These are phyloP conservation scores for Nothophytophthora sp. DNA, from an alignment of 352 stramenopile genomes.

Conservation along the genomic window DNA sequence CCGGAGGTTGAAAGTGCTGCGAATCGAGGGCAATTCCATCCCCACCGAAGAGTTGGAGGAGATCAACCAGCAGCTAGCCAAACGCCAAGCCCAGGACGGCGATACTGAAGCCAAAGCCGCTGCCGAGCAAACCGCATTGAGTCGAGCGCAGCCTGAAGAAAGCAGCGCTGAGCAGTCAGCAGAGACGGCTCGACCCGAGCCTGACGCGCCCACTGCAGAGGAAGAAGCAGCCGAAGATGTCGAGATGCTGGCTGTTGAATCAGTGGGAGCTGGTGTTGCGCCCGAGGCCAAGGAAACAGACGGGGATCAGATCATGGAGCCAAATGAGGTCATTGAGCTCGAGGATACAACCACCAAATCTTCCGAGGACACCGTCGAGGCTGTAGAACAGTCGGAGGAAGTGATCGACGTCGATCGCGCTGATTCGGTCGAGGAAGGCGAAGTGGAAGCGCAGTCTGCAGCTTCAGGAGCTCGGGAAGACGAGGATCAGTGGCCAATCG, in stretches of 20 bases:
- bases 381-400: slow-evolving; percentile 6
- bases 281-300: no score
- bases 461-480: background rate
- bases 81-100: background rate
- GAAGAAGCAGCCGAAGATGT: no score
- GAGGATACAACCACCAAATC: background rate
- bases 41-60: slow-evolving; percentile 12
- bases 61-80: slow-evolving; percentile 20
- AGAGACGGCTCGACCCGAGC: background rate
- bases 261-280: no score
- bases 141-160: background rate
- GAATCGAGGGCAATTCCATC: slow-evolving; percentile 27
- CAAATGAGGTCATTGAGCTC: slow-evolving; percentile 2
- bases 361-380: background rate
- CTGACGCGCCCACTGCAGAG: background rate
- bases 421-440: slow-evolving; percentile 3
- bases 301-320: slow-evolving; percentile 4
- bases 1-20: slow-evolving; percentile 11
- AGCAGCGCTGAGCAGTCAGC: slow-evolving; percentile 1
- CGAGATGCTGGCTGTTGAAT: no score
- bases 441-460: slow-evolving; percentile 2
- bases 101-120: no score
- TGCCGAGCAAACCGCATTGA: no score
- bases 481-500: no score
- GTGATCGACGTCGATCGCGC: slow-evolving; percentile 19